Conservation (phyloP, 345 rosid species). For the Excoecaria cochinchinensis region DNA sequence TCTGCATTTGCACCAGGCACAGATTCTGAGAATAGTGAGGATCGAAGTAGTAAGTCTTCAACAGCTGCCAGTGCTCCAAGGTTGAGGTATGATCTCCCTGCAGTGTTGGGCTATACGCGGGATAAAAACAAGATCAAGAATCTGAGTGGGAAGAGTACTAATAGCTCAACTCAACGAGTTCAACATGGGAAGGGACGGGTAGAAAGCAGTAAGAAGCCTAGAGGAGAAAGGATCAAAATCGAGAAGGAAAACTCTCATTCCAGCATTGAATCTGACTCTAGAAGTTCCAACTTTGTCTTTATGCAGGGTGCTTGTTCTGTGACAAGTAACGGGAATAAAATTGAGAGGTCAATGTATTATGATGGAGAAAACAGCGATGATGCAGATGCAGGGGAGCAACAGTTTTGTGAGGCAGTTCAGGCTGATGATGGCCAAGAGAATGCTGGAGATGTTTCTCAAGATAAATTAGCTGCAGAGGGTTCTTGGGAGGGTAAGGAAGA, state of each 20-base stretch:
- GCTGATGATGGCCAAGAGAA: constrained; percentile 41
- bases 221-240: constrained; percentile 81
- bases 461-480: constrained; percentile 44
- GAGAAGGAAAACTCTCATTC: constrained; percentile 80
- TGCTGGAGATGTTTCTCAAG: constrained; percentile 37
- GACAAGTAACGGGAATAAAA: constrained; percentile 53
- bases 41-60: constrained; percentile 69
- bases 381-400: constrained; percentile 37
- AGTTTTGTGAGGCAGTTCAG: constrained; percentile 41
- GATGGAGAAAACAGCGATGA: constrained; percentile 59
- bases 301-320: constrained; percentile 53
- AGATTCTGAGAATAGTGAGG: constrained; percentile 69
- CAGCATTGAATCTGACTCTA: constrained; percentile 81
- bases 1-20: constrained; percentile 45
- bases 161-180: constrained; percentile 42
- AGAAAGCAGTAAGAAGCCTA: constrained; percentile 67
- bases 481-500: constrained; percentile 46
- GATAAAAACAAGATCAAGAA: constrained; percentile 47
- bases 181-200: constrained; percentile 48
- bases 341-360: constrained; percentile 43
- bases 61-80: constrained; percentile 72
- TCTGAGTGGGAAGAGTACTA: constrained; percentile 44
- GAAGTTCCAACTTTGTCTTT: constrained; percentile 83
- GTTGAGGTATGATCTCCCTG: constrained; percentile 43
- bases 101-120: constrained; percentile 32